A percentile compares a stretch with the other conserved stretches of the same genome.
These are phyloP conservation scores for Alloteropsis semialata DNA, from an alignment of 176 grass and related monocot species.

Conservation along the genomic window DNA sequence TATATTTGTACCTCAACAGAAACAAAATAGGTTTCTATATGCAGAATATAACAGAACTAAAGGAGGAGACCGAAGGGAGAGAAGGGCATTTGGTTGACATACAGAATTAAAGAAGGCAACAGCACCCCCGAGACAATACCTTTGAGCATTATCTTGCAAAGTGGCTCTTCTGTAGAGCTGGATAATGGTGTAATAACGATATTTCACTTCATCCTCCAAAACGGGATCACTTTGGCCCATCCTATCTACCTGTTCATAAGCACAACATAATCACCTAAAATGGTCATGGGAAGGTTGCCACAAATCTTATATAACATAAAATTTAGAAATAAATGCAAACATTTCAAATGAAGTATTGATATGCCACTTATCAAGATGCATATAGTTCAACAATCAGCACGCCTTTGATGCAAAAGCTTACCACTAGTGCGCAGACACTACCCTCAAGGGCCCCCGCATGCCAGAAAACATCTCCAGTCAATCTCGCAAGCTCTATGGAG, in stretches of 20 bases:
- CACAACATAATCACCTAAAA: slow-evolving; percentile 26
- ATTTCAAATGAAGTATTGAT: neutral
- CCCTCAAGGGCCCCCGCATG: slow-evolving; percentile 98
- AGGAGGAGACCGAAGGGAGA: neutral
- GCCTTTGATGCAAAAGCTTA: slow-evolving; percentile 31
- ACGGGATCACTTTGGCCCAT: slow-evolving; percentile 72
- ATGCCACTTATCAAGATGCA: slow-evolving; percentile 1
- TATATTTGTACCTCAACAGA: neutral
- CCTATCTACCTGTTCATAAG: slow-evolving; percentile 66
- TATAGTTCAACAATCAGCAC: neutral
- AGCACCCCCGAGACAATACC: slow-evolving; percentile 33
- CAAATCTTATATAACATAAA: neutral
- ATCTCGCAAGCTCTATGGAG: slow-evolving; percentile 89
- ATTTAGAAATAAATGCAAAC: neutral
- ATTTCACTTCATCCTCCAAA: slow-evolving; percentile 99
- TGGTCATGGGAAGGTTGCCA: neutral
- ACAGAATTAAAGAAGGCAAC: neutral
- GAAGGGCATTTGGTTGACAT: neutral
- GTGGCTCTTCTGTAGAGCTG: slow-evolving; percentile 93
- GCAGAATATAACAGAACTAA: slow-evolving; percentile 11
- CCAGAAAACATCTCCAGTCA: slow-evolving; percentile 99
- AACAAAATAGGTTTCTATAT: neutral
- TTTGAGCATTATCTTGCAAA: slow-evolving; percentile 97
- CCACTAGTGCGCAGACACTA: slow-evolving; percentile 87
- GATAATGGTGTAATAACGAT: slow-evolving; percentile 90